Base-by-base conservation (phyloP, 768 basidiomycete species). In the Leccinum olivaceopallidum region DNA sequence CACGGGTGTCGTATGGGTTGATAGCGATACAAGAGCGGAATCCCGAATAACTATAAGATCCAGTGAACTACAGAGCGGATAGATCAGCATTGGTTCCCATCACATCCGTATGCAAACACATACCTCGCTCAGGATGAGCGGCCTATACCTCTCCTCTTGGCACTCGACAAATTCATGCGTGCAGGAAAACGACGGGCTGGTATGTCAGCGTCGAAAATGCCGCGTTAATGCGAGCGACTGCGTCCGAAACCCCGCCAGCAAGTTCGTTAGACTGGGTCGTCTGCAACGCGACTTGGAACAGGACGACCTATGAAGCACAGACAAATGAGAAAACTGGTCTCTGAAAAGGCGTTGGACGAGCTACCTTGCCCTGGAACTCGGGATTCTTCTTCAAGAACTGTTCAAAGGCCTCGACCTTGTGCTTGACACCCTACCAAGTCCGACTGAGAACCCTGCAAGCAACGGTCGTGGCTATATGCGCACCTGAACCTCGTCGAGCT, bases 91-190 rank as follows among this genome's bases (percentile, higher is more conserved):
- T 10, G 20, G 18, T 49, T 44, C 16, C 10, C 22, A n/a, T 48
- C 28, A n/a, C 32, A 2, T 32, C 6, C 8, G 44, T 14, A 16
- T 37, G 13, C 39, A 55, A 34, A 37, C 47, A 73, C 81, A 7
- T 51, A 88, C 88, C 79, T 93, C 92, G 68, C 89, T 92, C 61
- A 94, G 71, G 62, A 94, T 86, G 32, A 94, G 81, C 0, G 90
- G 88, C 56, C 91, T 77, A 61, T 83, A 80, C n/a, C 63, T 68
- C 49, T 64, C 85, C 67, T 90, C 88, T 71, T 94, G 93, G 67
- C 91, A 94, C 72, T 92, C 90, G 12, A 95, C 90, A 68, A 85
- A 93, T 71, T 93, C 90, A 69, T 92, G 90, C 2, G 88, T 87
- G 90, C 53, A 94, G 75, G 76, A 94, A 93, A 28, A 94, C 88